These are phyloP conservation scores for Cutaneotrichosporon daszewskae DNA, from an alignment of 1,284 basidiomycete genomes.

Conservation along the genomic window DNA sequence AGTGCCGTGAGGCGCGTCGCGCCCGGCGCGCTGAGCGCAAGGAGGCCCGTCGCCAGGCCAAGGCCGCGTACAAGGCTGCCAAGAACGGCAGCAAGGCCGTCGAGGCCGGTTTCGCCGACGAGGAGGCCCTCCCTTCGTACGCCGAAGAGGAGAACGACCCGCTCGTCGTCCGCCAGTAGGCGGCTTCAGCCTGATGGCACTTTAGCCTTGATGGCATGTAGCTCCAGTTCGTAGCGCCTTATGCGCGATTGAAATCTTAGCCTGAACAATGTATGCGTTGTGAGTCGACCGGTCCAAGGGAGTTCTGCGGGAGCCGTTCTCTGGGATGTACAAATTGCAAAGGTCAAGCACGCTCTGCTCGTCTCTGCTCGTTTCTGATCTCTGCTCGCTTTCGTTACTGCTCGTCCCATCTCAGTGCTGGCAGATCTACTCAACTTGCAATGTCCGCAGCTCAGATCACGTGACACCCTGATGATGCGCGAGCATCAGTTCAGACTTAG, in stretches of 20 bases:
- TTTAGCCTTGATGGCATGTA: no score
- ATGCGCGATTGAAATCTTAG: no score
- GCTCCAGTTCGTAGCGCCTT: no score
- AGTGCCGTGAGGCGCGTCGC: conserved; percentile 1
- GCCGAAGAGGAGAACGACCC: conserved; percentile 13
- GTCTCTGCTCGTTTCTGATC: no score
- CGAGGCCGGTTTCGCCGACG: conserved; percentile 8
- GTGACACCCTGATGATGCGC: background rate
- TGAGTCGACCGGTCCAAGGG: no score
- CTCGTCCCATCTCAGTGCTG: background rate
- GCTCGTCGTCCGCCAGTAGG: conserved; percentile 11
- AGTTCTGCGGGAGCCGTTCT: no score
- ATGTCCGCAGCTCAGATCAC: background rate
- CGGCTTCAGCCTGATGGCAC: no score
- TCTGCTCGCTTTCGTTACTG: no score
- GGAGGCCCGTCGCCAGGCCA: conserved; percentile 6
- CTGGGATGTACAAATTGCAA: no score
- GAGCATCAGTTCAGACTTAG: background rate
- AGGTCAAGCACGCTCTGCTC: no score
- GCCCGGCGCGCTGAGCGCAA: conserved; percentile 8
- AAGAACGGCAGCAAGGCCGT: conserved; percentile 6
- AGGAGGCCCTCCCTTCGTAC: conserved; percentile 12
- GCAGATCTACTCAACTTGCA: background rate
- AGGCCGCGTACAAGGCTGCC: conserved; percentile 6
- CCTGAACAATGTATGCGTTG: no score